A percentile compares a stretch with the other conserved stretches of the same genome.
Conservation (phyloP, 2,329 filamentous ascomycete species). For the Bipolaris bicolor region DNA sequence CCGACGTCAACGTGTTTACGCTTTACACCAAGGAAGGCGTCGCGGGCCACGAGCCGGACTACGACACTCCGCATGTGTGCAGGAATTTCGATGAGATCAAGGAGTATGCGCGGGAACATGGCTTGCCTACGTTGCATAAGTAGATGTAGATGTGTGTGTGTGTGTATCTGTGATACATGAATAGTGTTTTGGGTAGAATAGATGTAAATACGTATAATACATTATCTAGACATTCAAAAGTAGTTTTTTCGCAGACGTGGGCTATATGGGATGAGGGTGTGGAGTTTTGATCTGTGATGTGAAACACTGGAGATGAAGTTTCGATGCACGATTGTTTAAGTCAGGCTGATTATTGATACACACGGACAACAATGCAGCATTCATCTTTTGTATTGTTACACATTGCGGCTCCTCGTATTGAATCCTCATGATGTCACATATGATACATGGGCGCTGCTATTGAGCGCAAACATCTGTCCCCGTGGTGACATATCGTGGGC, state of each 20-base stretch:
- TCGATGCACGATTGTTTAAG: neutral
- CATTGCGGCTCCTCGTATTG: slow-evolving; percentile 15
- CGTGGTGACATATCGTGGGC: neutral
- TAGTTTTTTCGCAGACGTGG: too few species aligned
- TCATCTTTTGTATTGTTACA: slow-evolving; percentile 22
- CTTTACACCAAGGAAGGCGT: slow-evolving; percentile 31
- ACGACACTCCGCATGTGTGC: slow-evolving; percentile 42
- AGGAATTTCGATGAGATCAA: slow-evolving; percentile 44
- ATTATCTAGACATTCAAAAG: too few species aligned
- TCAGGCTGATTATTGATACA: neutral
- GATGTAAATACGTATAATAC: too few species aligned
- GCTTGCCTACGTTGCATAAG: too few species aligned
- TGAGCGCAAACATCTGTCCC: slow-evolving; percentile 5
- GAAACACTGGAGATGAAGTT: too few species aligned
- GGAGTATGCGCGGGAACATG: slow-evolving; percentile 42
- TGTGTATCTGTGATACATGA: too few species aligned
- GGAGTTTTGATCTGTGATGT: too few species aligned
- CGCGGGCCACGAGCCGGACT: slow-evolving; percentile 39
- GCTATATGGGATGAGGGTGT: too few species aligned
- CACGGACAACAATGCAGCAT: slow-evolving; percentile 9
- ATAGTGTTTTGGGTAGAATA: too few species aligned
- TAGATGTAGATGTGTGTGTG: too few species aligned
- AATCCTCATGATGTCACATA: slow-evolving; percentile 26
- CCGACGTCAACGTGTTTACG: slow-evolving; percentile 46
- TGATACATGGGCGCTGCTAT: slow-evolving; percentile 22